Evolutionary conservation across 2,329 filamentous ascomycete genomes (phyloP).

Genomic region (Fusarium solani-melongenae): DNA sequence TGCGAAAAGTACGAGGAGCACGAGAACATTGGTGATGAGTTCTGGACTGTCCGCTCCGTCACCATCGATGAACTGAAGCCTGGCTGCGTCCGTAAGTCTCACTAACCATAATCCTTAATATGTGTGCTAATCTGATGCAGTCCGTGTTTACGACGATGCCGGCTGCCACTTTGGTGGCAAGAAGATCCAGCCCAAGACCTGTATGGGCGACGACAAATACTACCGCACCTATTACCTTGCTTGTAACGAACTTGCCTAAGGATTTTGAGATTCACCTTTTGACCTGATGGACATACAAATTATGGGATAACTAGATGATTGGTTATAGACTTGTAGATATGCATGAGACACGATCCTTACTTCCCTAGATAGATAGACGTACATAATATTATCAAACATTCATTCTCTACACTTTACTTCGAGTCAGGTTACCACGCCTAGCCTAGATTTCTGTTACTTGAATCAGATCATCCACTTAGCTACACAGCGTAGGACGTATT

Average conservation of each 20-base stretch:
- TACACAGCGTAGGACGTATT: not conserved
- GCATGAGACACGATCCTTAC: not conserved
- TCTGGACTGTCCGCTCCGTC: not conserved
- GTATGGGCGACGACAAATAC: not conserved
- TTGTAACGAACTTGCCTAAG: not conserved
- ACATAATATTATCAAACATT: too few species aligned
- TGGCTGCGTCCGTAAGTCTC: not conserved
- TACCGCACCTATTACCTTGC: not conserved
- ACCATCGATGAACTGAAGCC: not conserved
- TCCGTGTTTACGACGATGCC: not conserved
- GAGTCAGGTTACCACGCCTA: not conserved
- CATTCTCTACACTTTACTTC: not conserved
- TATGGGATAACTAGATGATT: not conserved
- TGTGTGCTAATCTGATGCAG: not conserved
- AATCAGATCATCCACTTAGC: not conserved
- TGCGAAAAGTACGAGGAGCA: not conserved
- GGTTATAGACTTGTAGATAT: not conserved
- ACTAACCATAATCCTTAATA: not conserved
- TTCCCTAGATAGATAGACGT: not conserved
- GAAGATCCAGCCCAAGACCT: not conserved
- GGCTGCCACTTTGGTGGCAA: not conserved
- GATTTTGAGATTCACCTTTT: too few species aligned
- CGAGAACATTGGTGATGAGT: not conserved
- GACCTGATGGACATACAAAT: too few species aligned
- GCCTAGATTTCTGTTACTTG: fast-evolving